Evolutionary conservation across 495 filamentous ascomycete species (phyloP).

Genomic region (Lichina pygmaea): DNA sequence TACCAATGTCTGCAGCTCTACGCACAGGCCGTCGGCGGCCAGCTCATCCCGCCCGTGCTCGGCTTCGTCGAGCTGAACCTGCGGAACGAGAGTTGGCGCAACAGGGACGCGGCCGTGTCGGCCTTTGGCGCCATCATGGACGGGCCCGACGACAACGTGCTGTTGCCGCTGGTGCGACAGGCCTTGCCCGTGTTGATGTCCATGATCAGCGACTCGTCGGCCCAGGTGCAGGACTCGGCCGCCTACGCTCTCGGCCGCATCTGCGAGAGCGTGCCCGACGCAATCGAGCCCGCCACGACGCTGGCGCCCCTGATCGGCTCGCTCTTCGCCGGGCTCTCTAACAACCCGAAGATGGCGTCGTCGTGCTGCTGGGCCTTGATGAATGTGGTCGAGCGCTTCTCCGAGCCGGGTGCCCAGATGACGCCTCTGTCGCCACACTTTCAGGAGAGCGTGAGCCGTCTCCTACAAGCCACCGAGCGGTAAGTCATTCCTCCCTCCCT

Average conservation of each 20-base stretch:
- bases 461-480: conserved; percentile 66
- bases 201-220: conserved; percentile 82
- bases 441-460: conserved; percentile 63
- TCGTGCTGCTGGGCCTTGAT: conserved; percentile 98
- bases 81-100: conserved; percentile 72
- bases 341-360: conserved; percentile 84
- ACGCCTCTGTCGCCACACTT: conserved; percentile 84
- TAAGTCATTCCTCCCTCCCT: conserved; percentile 7
- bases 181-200: conserved; percentile 66
- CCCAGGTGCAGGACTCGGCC: conserved; percentile 89
- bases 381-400: conserved; percentile 91
- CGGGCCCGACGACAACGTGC: conserved; percentile 64
- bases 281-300: conserved; percentile 62
- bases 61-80: conserved; percentile 78
- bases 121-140: conserved; percentile 99
- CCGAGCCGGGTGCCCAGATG: conserved; percentile 43
- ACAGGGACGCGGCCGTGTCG: conserved; percentile 80
- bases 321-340: conserved; percentile 73
- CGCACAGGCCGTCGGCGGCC: conserved; percentile 60
- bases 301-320: conserved; percentile 59
- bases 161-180: conserved; percentile 85
- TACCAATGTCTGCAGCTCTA: conserved; percentile 95
- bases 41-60: conserved; percentile 62
- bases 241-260: conserved; percentile 91
- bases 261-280: conserved; percentile 66